Conservation (phyloP, 108 stramenopile genomes). For the Schizochytrium sp. region DNA sequence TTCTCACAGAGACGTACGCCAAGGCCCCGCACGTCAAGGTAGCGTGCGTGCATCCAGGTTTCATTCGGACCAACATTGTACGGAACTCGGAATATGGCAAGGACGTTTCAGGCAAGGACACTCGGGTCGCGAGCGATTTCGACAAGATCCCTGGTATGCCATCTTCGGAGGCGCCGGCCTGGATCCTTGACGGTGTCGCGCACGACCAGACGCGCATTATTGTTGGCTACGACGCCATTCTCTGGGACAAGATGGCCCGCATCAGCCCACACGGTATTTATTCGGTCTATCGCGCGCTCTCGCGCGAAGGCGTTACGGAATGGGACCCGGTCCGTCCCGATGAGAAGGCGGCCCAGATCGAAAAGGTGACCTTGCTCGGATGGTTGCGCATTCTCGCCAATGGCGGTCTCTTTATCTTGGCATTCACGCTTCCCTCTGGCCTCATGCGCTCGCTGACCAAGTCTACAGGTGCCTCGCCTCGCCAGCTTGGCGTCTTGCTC, state of each 20-base stretch:
- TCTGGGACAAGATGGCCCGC: not conserved
- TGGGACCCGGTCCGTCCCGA: not conserved
- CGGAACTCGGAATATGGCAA: not conserved
- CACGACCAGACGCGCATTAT: slow-evolving; percentile 11
- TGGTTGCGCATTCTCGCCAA: not conserved
- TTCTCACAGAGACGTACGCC: not conserved
- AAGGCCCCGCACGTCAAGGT: slow-evolving; percentile 12
- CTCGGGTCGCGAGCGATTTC: not conserved
- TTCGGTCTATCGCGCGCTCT: not conserved
- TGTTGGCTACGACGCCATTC: slow-evolving; percentile 1
- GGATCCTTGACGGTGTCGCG: not conserved
- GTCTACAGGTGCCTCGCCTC: too few species aligned
- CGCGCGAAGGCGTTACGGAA: not conserved
- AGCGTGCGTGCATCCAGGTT: not conserved
- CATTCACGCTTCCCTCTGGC: too few species aligned
- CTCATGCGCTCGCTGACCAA: too few species aligned
- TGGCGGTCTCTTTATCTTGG: not conserved
- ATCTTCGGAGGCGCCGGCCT: not conserved
- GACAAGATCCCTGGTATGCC: not conserved
- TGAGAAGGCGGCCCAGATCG: not conserved
- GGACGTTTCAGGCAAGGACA: not conserved
- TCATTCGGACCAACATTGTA: not conserved
- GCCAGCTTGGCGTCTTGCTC: too few species aligned
- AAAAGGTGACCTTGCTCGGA: not conserved
- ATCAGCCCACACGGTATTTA: not conserved